Evolutionary conservation across 139 green algal species (phyloP).

Genomic region (Chlamydomonas eustigma): DNA sequence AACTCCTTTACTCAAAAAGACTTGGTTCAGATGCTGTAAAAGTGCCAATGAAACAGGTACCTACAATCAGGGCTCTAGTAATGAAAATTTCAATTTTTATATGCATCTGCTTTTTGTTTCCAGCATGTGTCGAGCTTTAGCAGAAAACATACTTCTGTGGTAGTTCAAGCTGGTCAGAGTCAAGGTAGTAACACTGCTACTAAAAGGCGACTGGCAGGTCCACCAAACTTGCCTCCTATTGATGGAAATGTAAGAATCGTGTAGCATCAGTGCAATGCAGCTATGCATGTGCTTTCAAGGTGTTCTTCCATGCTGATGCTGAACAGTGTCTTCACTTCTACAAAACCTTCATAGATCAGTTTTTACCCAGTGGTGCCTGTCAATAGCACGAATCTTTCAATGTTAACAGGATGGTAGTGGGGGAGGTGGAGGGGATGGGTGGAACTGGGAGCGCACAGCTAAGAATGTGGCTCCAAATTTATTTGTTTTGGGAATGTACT

Average conservation of each 20-base stretch:
- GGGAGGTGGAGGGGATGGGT: constrained; percentile 41
- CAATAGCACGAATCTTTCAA: not conserved
- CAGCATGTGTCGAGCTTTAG: not conserved
- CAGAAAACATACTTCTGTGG: not conserved
- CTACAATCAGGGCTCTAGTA: no score
- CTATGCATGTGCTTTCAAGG: no score
- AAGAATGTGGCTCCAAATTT: constrained; percentile 48
- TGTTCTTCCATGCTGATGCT: no score
- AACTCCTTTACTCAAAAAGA: no score
- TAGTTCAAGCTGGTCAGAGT: constrained; percentile 3
- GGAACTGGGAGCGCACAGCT: constrained; percentile 46
- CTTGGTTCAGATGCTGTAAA: no score
- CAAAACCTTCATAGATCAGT: no score
- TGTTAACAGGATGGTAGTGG: constrained; percentile 31
- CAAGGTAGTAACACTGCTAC: constrained; percentile 16
- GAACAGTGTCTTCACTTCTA: no score
- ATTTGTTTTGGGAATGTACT: constrained; percentile 37
- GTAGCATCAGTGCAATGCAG: no score
- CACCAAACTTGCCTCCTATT: constrained; percentile 16
- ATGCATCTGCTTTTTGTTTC: no score
- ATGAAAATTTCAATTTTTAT: no score
- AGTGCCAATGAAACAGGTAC: no score
- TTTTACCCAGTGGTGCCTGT: no score
- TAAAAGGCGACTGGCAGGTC: constrained; percentile 14
- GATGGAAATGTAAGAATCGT: constrained; percentile 13